Evolutionary conservation across 148 eudicot genomes (phyloP).

Genomic region (Heliosperma pusillum): DNA sequence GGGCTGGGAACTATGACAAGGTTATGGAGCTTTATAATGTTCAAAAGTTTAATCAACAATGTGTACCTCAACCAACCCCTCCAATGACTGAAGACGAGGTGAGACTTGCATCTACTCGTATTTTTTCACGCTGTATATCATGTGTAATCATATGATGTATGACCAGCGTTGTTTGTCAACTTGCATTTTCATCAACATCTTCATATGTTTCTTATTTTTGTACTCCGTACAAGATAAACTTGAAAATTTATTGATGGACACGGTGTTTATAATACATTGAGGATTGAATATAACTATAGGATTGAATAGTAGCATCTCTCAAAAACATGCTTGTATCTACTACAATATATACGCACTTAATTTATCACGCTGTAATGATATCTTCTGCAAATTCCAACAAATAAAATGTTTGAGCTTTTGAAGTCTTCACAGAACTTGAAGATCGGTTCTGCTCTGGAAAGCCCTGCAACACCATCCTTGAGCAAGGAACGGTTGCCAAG

Average conservation of each 20-base stretch:
- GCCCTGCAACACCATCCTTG: conserved; percentile 83
- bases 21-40: conserved; percentile 93
- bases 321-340: too few relatives aligned
- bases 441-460: conserved; percentile 55
- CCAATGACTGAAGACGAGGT: conserved; percentile 73
- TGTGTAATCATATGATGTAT: too few relatives aligned
- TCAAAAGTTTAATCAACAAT: conserved; percentile 58
- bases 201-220: too few relatives aligned
- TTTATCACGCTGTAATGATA: not conserved
- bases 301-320: too few relatives aligned
- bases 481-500: conserved; percentile 62
- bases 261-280: not conserved
- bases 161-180: too few relatives aligned
- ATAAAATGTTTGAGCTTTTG: conserved; percentile 5
- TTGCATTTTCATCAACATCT: too few relatives aligned
- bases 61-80: conserved; percentile 59
- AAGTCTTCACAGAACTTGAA: conserved; percentile 46
- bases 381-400: not conserved
- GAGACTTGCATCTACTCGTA: conserved; percentile 13
- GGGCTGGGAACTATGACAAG: conserved; percentile 91
- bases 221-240: too few relatives aligned
- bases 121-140: too few relatives aligned
- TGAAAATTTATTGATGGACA: too few relatives aligned
- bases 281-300: not conserved
- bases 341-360: too few relatives aligned